Evolutionary conservation across 2,329 filamentous ascomycete genomes (phyloP), one percentile per base, ranked within the genome.

Genomic region (Fusarium stilboides): DNA sequence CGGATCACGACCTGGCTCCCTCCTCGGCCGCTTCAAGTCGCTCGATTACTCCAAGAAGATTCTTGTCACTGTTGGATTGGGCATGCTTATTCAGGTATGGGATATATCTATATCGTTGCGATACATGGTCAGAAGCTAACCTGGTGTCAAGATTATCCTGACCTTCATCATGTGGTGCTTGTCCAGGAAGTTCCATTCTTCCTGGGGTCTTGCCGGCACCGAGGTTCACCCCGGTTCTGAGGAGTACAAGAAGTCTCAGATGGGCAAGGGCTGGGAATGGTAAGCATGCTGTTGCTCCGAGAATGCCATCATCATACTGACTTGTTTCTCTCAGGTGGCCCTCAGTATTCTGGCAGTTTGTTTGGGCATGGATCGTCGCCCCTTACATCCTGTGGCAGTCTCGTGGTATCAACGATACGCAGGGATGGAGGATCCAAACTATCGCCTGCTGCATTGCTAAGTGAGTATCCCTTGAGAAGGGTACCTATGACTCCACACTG

Each of bases 351-450:
- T 91, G 88, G 88, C 89, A 91, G 69, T 82, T 89, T 52, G 78
- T 88, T 58, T 91, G 88, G 88, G 84, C 87, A 15, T 90, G 87
- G 84, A 75, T 89, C 44, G 84, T 88, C 61, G 88, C 89, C 5
- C 88, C 89, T 20, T 81, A 86, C 71, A 82, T 91, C 65, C 83
- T 92, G 6, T 91, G 86, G 84, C 84, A 86, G 69, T 85, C 89
- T 37, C 84, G 89, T 9, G 80, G 83, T 22, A 87, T 92, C 69
- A 83, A 83, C 31, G 90, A 92, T 73, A 89, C 88, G 8, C 88
- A 91, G 71, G 87, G 89, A 57, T 92, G 90, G 90, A 83, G 89
- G 13, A 74, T 86, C 8, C 89, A 91, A 75, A 92, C 89, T 33
- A 86, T 88, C 40, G 80, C 78, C 5, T 86, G 83, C 76, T 82